Evolutionary conservation across 139 green algal genomes (phyloP), one percentile per base, ranked within the genome.

Genomic region (Spirogloea muscicola): DNA sequence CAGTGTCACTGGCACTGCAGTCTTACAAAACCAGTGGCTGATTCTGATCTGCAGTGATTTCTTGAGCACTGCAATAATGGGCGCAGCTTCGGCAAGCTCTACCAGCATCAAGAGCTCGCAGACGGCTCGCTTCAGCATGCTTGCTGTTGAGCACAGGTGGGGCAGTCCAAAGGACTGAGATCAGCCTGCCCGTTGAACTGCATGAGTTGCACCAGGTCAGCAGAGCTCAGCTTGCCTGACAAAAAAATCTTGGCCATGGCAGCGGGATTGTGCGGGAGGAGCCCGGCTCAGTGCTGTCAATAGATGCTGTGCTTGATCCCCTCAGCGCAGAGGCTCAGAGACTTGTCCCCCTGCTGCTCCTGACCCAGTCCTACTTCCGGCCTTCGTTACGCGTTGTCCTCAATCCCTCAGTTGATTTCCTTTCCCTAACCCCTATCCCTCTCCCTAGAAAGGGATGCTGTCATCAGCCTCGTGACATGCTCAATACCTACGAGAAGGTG

Each of bases 351-450:
- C 58, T 88, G 29, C 66, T 88, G 34, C 21, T 80, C 38, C 64
- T 86, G 27, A 67, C 87, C 6, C 64, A 86, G 39, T 43, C 90
- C 3, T 63, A 91, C 38, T 60, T 88, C 2, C 18, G 69, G 18
- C 72, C 61, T 9, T 60, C 48, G 2, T 48, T 86, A 21, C 55
- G 70, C n/a, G 64, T 86, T 40, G 44, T 81, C 49, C 59, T 86
- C 31, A 86, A 86, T 34, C 81, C 80, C 18, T 13, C 29, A 25
- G 33, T 37, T 21, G 27, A 51, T 46, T 37, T 33, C 59, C 57
- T 18, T 1, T 31, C 2, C 18, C 34, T 5, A 69, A 43, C 7
- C 18, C 49, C 2, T 34, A 34, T 5, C 49, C 25, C 58, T n/a
- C n/a, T n/a, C 74, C 5, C 36, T 81, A 1, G 57, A 68, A 10